Conservation (phyloP, 2,329 filamentous ascomycete species). For the Hirsutella thompsonii region DNA sequence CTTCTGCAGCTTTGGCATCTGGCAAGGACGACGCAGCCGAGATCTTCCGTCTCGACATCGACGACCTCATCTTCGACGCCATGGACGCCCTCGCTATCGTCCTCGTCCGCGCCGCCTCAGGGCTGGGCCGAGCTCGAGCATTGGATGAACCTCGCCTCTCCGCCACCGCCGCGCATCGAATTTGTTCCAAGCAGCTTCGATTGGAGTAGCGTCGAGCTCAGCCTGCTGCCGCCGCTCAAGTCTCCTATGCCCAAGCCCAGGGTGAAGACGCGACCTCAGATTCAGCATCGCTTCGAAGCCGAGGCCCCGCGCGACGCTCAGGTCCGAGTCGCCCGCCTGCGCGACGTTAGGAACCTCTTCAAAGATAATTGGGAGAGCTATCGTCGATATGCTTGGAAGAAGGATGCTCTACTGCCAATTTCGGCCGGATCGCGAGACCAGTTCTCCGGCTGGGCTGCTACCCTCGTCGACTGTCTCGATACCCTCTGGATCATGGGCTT, state of each 20-base stretch:
- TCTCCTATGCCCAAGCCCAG: constrained; percentile 12
- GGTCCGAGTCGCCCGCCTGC: constrained; percentile 16
- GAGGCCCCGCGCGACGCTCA: constrained; percentile 13
- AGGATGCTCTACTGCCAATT: constrained; percentile 49
- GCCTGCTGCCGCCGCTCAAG: constrained; percentile 9
- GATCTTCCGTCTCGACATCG: too few species aligned
- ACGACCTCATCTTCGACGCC: too few species aligned
- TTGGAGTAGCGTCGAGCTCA: constrained; percentile 18
- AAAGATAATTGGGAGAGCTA: constrained; percentile 34
- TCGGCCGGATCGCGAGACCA: constrained; percentile 37
- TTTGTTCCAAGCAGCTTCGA: constrained; percentile 20
- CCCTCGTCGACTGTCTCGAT: constrained; percentile 54
- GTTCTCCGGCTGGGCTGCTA: constrained; percentile 56
- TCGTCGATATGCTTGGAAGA: constrained; percentile 48
- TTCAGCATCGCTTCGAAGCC: constrained; percentile 21
- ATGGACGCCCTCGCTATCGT: background rate
- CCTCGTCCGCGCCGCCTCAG: background rate
- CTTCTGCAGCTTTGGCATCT: too few species aligned
- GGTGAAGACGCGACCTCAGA: constrained; percentile 13
- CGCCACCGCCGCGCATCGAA: background rate
- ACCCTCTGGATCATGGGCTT: constrained; percentile 64
- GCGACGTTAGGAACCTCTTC: constrained; percentile 21
- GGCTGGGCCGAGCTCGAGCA: constrained; percentile 11
- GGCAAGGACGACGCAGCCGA: too few species aligned
- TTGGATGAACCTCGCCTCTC: constrained; percentile 1